A percentile compares a stretch with the other conserved stretches of the same genome.
phyloP scores from a whole-genome alignment of 495 filamentous ascomycete genomes.

The Alectoria sarmentosa region DNA sequence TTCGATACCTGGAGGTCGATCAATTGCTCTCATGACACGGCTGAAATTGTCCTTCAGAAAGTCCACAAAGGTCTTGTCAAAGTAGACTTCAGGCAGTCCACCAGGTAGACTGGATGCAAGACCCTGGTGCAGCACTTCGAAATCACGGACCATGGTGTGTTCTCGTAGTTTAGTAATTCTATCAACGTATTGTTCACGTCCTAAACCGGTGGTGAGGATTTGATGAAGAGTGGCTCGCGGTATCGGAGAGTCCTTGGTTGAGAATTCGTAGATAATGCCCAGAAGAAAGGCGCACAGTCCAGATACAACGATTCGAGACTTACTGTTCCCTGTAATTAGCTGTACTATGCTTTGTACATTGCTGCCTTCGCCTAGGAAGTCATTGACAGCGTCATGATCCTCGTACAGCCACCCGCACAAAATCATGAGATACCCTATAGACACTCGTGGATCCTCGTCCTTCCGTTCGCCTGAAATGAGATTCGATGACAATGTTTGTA shows the following conservation, averaged over 20 bases:
- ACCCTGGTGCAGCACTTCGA: constrained; percentile 76
- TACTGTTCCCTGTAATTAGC: constrained; percentile 54
- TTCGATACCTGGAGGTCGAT: constrained; percentile 84
- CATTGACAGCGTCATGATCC: constrained; percentile 83
- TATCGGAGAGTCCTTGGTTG: constrained; percentile 91
- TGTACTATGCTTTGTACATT: constrained; percentile 80
- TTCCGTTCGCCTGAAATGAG: constrained; percentile 68
- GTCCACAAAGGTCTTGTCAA: constrained; percentile 81
- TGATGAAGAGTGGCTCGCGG: constrained; percentile 75
- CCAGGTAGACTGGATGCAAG: constrained; percentile 47
- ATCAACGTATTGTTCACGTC: constrained; percentile 84
- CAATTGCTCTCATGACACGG: constrained; percentile 76
- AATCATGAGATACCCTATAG: constrained; percentile 84
- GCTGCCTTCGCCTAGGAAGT: constrained; percentile 92
- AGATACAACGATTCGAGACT: constrained; percentile 57
- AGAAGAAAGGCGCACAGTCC: constrained; percentile 79
- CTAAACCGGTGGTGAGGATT: constrained; percentile 70
- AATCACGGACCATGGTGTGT: constrained; percentile 80
- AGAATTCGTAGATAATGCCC: constrained; percentile 93
- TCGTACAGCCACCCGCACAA: constrained; percentile 93
- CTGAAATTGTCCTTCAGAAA: constrained; percentile 95
- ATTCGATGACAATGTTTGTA: constrained; percentile 78
- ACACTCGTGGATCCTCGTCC: constrained; percentile 71
- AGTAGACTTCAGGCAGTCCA: constrained; percentile 73
- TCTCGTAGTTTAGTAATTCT: constrained; percentile 70